Evolutionary conservation across 306 rosid genomes (phyloP).

Genomic region (peach (Prunus persica)): Prunus_persica_NCBIv2 NC_034009.1:3466001-3466500

Average conservation of each 20-base stretch:
- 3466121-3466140: slow-evolving; percentile 9
- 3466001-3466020: slow-evolving; percentile 8
- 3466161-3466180: slow-evolving; percentile 83
- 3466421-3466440: slow-evolving; percentile 3
- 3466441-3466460: background rate
- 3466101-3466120: background rate
- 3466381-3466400: slow-evolving; percentile 90
- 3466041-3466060: too few species aligned
- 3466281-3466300: slow-evolving; percentile 7
- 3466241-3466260: slow-evolving; percentile 38
- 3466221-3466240: slow-evolving; percentile 94
- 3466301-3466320: background rate
- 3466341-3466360: slow-evolving; percentile 83
- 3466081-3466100: too few species aligned
- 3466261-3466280: background rate
- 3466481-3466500: background rate
- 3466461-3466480: background rate
- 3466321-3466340: slow-evolving; percentile 52
- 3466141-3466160: slow-evolving; percentile 85
- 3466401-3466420: slow-evolving; percentile 84
- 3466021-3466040: slow-evolving; percentile 30
- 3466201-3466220: slow-evolving; percentile 97
- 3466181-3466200: slow-evolving; percentile 90
- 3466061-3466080: too few species aligned
- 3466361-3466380: slow-evolving; percentile 92